Base-by-base conservation (phyloP, 805 yeast species). In the Metschnikowia lunata region DNA sequence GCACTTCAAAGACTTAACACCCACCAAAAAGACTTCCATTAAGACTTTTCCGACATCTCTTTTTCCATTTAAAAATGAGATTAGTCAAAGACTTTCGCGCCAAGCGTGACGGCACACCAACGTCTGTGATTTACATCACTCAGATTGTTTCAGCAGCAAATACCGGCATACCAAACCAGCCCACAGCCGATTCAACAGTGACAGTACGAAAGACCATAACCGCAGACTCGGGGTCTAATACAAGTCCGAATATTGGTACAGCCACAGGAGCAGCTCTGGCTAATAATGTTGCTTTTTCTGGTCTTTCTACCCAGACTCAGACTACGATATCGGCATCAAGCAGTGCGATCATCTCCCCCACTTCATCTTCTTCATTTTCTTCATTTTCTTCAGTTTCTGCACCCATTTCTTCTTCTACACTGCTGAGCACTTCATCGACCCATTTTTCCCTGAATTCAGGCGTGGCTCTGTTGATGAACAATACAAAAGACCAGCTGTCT, bases 61-160 rank as follows among this genome's bases (percentile, higher is more conserved):
- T n/a, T n/a, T n/a, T n/a, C n/a, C n/a, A 28, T 11, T 11, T 28
- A 28, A 28, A 28, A 28, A 28, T 28, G 30, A 28, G 11, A 28
- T 8, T 28, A 8, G 8, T 28, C 30, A 28, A 28, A 11, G 30
- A 28, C 26, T 10, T 37, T 11, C 29, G 33, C 18, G 41, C 31
- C 7, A 37, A 41, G 12, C 34, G 45, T 18, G 45, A 42, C 36
- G 45, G 31, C 13, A 37, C 45, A 9, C 45, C 45, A 14, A 42
- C 45, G 9, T 36, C 45, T 1, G 45, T 42, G 7, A 41, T 42
- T 30, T 39, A 36, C 30, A 33, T 42, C n/a, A 42, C 45, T 30
- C 45, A 42, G 26, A 23, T 42, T 12, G 45, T 36, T 9, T 13
- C 45, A 8, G 30, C 41, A 6, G 41, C 45, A 32, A 29, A 30